A percentile compares a stretch with the other conserved stretches of the same genome.
phyloP scores from a whole-genome alignment of 2,329 filamentous ascomycete species.

The Alternaria infectoria region DNA sequence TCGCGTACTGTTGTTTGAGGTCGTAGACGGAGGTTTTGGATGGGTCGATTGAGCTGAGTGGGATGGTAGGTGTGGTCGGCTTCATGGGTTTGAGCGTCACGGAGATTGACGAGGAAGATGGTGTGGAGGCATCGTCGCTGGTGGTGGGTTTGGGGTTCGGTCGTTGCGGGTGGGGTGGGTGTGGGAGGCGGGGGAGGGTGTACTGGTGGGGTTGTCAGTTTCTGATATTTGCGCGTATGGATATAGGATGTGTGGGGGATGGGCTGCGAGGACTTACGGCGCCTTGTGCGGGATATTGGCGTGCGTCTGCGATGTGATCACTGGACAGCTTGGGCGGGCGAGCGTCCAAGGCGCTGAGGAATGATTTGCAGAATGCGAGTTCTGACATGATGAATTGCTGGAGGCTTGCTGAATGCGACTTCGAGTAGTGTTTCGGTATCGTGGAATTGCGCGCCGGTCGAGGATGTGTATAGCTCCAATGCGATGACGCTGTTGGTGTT shows the following conservation, averaged over 20 bases:
- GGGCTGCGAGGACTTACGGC: conserved; percentile 65
- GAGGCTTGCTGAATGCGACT: neutral
- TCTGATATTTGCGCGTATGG: conserved; percentile 31
- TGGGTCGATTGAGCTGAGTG: conserved; percentile 65
- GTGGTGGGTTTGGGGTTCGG: conserved; percentile 54
- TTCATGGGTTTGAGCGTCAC: conserved; percentile 78
- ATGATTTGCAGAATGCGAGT: conserved; percentile 81
- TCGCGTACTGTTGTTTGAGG: conserved; percentile 73
- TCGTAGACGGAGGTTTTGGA: conserved; percentile 77
- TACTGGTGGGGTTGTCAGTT: conserved; percentile 57
- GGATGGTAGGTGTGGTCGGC: conserved; percentile 65
- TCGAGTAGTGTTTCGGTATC: neutral
- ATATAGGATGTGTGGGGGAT: conserved; percentile 20
- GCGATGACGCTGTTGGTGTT: conserved; percentile 41
- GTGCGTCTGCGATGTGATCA: conserved; percentile 88
- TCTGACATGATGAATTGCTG: conserved; percentile 58
- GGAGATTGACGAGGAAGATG: conserved; percentile 53
- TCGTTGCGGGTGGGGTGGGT: conserved; percentile 58
- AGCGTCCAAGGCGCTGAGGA: conserved; percentile 79
- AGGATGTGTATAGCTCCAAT: conserved; percentile 3
- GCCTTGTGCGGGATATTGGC: conserved; percentile 74
- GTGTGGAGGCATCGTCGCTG: conserved; percentile 38
- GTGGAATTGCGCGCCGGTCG: neutral
- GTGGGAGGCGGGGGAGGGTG: conserved; percentile 73
- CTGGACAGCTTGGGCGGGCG: conserved; percentile 81